Evolutionary conservation across 176 grass and related monocot species (phyloP).

Genomic region (Phoenix dactylifera): DNA sequence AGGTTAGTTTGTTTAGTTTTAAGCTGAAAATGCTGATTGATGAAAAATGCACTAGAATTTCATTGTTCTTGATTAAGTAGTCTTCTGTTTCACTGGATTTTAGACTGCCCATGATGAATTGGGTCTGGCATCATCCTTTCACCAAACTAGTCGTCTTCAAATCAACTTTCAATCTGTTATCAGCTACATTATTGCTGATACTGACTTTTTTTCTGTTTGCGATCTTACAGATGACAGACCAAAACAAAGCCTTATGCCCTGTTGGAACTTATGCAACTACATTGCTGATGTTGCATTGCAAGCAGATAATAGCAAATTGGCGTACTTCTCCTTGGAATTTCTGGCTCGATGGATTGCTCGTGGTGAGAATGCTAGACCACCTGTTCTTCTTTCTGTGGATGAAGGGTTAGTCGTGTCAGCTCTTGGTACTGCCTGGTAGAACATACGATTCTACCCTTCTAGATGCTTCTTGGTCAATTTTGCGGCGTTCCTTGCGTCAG

Average conservation of each 20-base stretch:
- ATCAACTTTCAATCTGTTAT: neutral
- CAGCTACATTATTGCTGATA: neutral
- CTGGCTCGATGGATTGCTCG: constrained; percentile 72
- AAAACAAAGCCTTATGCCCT: constrained; percentile 77
- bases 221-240: constrained; percentile 47
- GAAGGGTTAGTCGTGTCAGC: constrained; percentile 84
- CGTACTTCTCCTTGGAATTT: constrained; percentile 59
- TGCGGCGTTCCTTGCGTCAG: constrained; percentile 53
- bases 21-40: too few relatives aligned
- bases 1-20: neutral
- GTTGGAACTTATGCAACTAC: constrained; percentile 52
- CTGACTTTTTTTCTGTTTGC: constrained; percentile 1
- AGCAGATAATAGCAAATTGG: constrained; percentile 80
- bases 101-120: too few relatives aligned
- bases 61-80: too few relatives aligned
- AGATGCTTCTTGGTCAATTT: constrained; percentile 70
- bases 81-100: too few relatives aligned
- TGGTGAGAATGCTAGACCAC: constrained; percentile 45
- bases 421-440: constrained; percentile 54
- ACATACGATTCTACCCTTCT: constrained; percentile 50
- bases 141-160: neutral
- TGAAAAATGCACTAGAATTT: too few relatives aligned
- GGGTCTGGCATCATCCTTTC: too few relatives aligned
- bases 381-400: constrained; percentile 55
- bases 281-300: constrained; percentile 68